Evolutionary conservation across 169 alveolate species (phyloP), one percentile per base, ranked within the genome.

Genomic region (Eimeria falciformis): DNA sequence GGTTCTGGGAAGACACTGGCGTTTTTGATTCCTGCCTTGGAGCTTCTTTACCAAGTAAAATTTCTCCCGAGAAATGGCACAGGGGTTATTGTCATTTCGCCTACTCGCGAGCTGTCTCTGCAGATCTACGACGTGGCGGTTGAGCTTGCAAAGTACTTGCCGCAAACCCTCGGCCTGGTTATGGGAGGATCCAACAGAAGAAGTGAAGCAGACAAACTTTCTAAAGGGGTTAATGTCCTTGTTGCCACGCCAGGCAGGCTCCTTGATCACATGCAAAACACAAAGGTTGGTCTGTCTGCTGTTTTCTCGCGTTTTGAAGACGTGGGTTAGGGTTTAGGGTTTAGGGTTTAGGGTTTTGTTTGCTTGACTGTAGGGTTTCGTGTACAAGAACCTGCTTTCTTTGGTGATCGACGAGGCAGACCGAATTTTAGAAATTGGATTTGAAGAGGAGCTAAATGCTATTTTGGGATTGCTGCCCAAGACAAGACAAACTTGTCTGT

Each of bases 171-270:
- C 66, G 99, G 99, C 5, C 97, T 99, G 43, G 97, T 98, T n/a
- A 98, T 99, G 95, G 99, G 99, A 21, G 99, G 99, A 27, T 98
- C 99, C 66, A 98, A 99, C 94, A 96, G 99, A 88, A 97, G 97
- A 90, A 96, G 97, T 73, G 99, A 99, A 95, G 99, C 99, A 11
- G 98, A 97, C 71, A 98, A 98, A 96, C 97, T 99, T 53, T 94
- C 96, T 87, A 98, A 97, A 91, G 99, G 99, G 45, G 98, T 99
- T 25, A 98, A 98, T 94, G 95, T 99, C 45, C 96, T 97, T 43
- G 98, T 99, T 81, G 99, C 99, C 7, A 98, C 99, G 37, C 99
- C 99, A 4, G 99, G 99, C 21, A 95, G 99, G 89, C 95, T 99
- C 45, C 96, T 99, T 53, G 99, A 99, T 92, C 99, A 99, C 96